Conservation (phyloP, 345 rosid species). For the Euphorbia pulcherrima region DNA sequence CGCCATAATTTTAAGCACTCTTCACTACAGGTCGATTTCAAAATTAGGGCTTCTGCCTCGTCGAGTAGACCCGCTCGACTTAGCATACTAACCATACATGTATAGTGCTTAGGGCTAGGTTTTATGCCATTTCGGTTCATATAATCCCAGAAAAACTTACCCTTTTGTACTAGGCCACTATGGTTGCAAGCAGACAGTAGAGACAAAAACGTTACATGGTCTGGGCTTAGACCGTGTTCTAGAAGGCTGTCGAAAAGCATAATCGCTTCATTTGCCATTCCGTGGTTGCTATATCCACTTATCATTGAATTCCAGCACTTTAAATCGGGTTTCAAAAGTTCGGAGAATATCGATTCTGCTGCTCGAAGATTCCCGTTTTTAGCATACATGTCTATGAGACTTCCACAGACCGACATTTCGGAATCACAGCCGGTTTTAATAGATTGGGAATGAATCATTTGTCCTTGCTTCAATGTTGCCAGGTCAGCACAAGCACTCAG, state of each 20-base stretch:
- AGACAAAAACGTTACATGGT: conserved; percentile 70
- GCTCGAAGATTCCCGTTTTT: conserved; percentile 57
- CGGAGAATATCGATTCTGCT: conserved; percentile 50
- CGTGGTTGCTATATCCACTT: conserved; percentile 68
- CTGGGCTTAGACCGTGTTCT: conserved; percentile 41
- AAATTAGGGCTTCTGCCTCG: conserved; percentile 54
- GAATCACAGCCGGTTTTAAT: conserved; percentile 48
- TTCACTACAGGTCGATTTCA: conserved; percentile 34
- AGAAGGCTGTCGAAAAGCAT: conserved; percentile 42
- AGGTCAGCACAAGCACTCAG: conserved; percentile 75
- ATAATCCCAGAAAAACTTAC: conserved; percentile 59
- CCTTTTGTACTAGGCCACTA: conserved; percentile 53
- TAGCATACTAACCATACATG: conserved; percentile 76
- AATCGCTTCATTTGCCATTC: conserved; percentile 60
- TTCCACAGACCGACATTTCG: conserved; percentile 62
- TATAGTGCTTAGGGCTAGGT: conserved; percentile 71
- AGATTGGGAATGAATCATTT: conserved; percentile 58
- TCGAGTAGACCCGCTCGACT: conserved; percentile 68
- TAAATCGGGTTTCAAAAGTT: conserved; percentile 53
- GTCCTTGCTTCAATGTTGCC: conserved; percentile 64
- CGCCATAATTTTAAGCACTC: conserved; percentile 64
- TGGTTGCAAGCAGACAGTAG: conserved; percentile 76
- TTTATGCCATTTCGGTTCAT: conserved; percentile 46
- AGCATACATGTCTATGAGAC: conserved; percentile 77
- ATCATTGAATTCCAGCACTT: conserved; percentile 90